phyloP scores from a whole-genome alignment of 2,329 filamentous ascomycete genomes.

The Hymenoscyphus fraxineus region DNA sequence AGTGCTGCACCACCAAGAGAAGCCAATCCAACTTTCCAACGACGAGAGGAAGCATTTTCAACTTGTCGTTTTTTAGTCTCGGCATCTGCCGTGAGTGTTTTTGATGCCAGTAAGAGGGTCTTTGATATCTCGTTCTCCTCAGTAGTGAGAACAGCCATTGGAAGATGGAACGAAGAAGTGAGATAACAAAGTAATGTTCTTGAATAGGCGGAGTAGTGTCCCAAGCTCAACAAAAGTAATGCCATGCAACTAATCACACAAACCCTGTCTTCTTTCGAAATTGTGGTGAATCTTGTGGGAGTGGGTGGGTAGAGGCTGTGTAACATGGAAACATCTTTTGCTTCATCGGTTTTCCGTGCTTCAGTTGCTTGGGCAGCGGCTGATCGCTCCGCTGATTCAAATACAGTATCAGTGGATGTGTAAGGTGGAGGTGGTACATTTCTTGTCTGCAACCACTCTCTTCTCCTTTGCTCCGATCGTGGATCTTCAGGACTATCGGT shows the following conservation, averaged over 20 bases:
- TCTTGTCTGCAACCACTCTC: constrained; percentile 31
- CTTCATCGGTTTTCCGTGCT: constrained; percentile 31
- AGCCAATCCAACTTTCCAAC: constrained; percentile 87
- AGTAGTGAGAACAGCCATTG: constrained; percentile 56
- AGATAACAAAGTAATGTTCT: constrained; percentile 65
- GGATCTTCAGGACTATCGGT: constrained; percentile 47
- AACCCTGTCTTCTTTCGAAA: constrained; percentile 55
- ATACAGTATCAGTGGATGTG: constrained; percentile 19
- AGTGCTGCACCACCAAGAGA: constrained; percentile 82
- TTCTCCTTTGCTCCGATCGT: constrained; percentile 43
- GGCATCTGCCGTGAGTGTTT: constrained; percentile 68
- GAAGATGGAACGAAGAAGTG: constrained; percentile 62
- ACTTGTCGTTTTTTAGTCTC: constrained; percentile 70
- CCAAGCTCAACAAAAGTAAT: constrained; percentile 65
- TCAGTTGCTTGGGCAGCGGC: constrained; percentile 31
- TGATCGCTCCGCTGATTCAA: constrained; percentile 16
- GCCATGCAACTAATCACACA: constrained; percentile 67
- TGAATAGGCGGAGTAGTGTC: constrained; percentile 72
- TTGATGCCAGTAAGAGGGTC: constrained; percentile 64
- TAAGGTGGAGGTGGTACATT: constrained; percentile 30
- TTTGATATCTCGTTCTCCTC: constrained; percentile 75
- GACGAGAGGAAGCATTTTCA: constrained; percentile 63
- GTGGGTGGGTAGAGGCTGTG: constrained; percentile 52
- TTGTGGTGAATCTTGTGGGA: constrained; percentile 50
- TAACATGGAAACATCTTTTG: constrained; percentile 42